Conservation (phyloP, 148 eudicot genomes). For the Selenicereus undatus region DNA sequence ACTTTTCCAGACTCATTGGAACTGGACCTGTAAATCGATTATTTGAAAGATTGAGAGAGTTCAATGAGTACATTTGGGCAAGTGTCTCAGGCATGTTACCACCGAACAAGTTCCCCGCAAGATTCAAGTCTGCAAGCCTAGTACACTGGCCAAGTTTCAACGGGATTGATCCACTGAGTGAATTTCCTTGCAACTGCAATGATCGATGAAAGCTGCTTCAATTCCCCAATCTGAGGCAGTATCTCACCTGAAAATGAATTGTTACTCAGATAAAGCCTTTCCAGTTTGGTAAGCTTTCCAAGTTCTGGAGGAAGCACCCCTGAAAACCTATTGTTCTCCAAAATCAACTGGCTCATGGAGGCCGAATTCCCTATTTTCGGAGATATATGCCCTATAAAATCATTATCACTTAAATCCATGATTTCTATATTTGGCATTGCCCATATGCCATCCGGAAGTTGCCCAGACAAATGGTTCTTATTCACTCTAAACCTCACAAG, state of each 20-base stretch:
- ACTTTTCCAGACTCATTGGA: conserved; percentile 49
- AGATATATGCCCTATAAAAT: conserved; percentile 55
- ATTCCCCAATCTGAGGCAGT: conserved; percentile 47
- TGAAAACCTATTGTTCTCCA: conserved; percentile 63
- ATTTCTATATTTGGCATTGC: conserved; percentile 51
- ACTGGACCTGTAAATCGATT: conserved; percentile 59
- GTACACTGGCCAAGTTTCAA: conserved; percentile 50
- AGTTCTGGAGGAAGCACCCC: conserved; percentile 66
- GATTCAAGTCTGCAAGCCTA: conserved; percentile 68
- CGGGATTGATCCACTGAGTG: conserved; percentile 62
- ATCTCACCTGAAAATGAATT: conserved; percentile 71
- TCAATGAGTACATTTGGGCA: conserved; percentile 50
- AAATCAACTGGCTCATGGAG: conserved; percentile 46
- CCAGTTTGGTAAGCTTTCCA: conserved; percentile 50
- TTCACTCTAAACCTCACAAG: conserved; percentile 66
- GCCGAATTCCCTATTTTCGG: conserved; percentile 44
- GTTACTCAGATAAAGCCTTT: conserved; percentile 50
- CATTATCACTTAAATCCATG: conserved; percentile 70
- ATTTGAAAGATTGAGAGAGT: conserved; percentile 80
- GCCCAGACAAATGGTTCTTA: conserved; percentile 60
- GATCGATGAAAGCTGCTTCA: conserved; percentile 66
- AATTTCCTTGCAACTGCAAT: conserved; percentile 57
- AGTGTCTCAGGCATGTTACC: conserved; percentile 64
- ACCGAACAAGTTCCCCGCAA: conserved; percentile 54
- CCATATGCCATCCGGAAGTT: conserved; percentile 72